These are phyloP conservation scores for Blastocladiella britannica DNA, from an alignment of 192 early-diverging fungal species.

Conservation along the genomic window DNA sequence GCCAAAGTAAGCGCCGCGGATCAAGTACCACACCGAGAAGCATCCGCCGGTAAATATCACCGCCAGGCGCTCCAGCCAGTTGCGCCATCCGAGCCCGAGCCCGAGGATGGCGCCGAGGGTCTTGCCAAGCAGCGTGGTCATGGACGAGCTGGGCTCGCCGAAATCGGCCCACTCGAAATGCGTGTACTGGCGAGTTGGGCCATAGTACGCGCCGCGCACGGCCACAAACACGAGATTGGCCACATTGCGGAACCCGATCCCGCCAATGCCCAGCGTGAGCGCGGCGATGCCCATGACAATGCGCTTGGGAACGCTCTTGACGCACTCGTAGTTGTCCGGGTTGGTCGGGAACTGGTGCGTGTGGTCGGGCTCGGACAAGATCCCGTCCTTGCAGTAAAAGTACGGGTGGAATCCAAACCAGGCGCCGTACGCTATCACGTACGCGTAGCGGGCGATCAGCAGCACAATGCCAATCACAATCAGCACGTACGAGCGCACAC, in stretches of 20 bases:
- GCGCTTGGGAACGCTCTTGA: too few relatives aligned
- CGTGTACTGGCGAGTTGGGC: background rate
- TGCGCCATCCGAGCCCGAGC: background rate
- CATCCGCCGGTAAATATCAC: too few relatives aligned
- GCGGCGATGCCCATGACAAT: too few relatives aligned
- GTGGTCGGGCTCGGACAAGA: too few relatives aligned
- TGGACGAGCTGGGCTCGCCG: background rate
- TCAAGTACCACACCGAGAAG: background rate
- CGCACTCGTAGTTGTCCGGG: too few relatives aligned
- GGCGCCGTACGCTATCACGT: too few relatives aligned
- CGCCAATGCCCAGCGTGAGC: background rate
- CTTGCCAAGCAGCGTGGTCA: background rate
- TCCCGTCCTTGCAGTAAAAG: too few relatives aligned
- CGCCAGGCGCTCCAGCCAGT: background rate
- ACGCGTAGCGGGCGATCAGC: too few relatives aligned
- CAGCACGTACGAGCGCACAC: too few relatives aligned
- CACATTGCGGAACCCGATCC: background rate
- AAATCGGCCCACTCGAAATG: background rate
- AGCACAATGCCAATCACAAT: too few relatives aligned
- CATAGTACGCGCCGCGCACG: background rate
- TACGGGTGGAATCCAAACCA: too few relatives aligned
- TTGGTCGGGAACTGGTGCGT: too few relatives aligned
- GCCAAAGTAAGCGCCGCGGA: background rate
- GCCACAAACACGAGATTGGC: background rate
- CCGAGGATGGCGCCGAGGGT: background rate